phyloP scores from a whole-genome alignment of 1,284 basidiomycete genomes.

The Ustanciosporium gigantosporum region DNA sequence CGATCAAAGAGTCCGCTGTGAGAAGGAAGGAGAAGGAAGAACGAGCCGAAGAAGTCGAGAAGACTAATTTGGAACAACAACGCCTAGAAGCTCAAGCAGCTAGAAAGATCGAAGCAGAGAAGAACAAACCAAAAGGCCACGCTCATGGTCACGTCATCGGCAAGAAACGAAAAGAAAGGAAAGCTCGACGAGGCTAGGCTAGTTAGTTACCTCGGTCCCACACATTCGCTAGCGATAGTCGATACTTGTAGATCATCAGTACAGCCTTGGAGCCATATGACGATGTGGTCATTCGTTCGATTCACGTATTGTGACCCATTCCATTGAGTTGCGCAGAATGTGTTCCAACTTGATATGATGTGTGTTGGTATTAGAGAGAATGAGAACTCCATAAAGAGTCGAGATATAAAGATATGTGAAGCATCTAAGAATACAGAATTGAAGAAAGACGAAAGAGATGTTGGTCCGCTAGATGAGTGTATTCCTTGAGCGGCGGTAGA shows the following conservation, averaged over 20 bases:
- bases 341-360: no score
- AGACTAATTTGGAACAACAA: conserved; percentile 5
- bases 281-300: neutral
- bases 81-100: conserved; percentile 13
- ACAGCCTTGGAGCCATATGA: neutral
- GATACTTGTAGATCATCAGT: neutral
- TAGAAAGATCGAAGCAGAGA: conserved; percentile 25
- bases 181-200: conserved; percentile 18
- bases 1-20: conserved; percentile 31
- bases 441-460: no score
- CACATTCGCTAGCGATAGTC: no score
- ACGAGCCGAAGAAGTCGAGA: conserved; percentile 3
- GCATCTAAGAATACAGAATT: no score
- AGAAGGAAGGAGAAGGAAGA: conserved; percentile 19
- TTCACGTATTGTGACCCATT: no score
- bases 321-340: no score
- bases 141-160: conserved; percentile 53
- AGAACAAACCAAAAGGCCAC: conserved; percentile 20
- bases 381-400: no score
- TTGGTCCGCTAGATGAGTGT: no score
- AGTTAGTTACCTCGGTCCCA: no score
- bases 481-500: no score
- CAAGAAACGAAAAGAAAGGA: conserved; percentile 51
- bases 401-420: no score
- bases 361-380: no score